Conservation (phyloP, 2,329 filamentous ascomycete genomes). For the Beauveria medogensis region DNA sequence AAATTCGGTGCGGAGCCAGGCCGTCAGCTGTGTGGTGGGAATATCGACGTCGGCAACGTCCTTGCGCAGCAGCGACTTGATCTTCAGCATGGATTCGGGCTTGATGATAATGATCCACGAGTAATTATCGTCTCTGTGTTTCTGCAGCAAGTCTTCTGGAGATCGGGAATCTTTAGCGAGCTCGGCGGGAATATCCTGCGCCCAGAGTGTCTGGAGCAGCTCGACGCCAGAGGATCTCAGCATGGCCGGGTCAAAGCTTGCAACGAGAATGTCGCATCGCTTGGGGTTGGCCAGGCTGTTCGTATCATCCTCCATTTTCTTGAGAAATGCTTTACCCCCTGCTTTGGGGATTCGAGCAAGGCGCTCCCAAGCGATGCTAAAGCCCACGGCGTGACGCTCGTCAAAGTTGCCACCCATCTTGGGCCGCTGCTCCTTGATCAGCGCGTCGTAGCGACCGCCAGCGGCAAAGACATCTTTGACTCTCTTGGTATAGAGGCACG, state of each 20-base stretch:
- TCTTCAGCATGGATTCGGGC: conserved; percentile 65
- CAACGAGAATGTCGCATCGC: conserved; percentile 81
- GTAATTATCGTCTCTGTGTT: conserved; percentile 69
- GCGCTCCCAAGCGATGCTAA: conserved; percentile 83
- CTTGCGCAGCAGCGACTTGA: conserved; percentile 69
- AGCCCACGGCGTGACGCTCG: conserved; percentile 78
- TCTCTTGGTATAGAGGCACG: conserved; percentile 81
- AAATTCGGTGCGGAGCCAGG: conserved; percentile 67
- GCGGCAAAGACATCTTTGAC: conserved; percentile 82
- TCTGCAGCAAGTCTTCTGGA: conserved; percentile 68
- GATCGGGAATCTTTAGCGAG: conserved; percentile 72
- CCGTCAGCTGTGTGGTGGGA: conserved; percentile 61
- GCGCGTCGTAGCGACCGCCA: conserved; percentile 82
- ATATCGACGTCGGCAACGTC: conserved; percentile 72
- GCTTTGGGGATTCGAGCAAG: conserved; percentile 58
- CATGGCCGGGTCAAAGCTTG: conserved; percentile 72
- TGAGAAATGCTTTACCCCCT: conserved; percentile 53
- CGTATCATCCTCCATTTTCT: conserved; percentile 58
- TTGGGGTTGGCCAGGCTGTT: conserved; percentile 52
- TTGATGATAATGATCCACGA: conserved; percentile 88
- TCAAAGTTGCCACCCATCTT: conserved; percentile 54
- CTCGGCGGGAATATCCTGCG: conserved; percentile 79
- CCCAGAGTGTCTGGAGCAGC: conserved; percentile 72
- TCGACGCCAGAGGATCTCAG: conserved; percentile 70
- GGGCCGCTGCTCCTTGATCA: conserved; percentile 77